Conservation (phyloP, 1,284 basidiomycete genomes). For the Malassezia yamatoensis region DNA sequence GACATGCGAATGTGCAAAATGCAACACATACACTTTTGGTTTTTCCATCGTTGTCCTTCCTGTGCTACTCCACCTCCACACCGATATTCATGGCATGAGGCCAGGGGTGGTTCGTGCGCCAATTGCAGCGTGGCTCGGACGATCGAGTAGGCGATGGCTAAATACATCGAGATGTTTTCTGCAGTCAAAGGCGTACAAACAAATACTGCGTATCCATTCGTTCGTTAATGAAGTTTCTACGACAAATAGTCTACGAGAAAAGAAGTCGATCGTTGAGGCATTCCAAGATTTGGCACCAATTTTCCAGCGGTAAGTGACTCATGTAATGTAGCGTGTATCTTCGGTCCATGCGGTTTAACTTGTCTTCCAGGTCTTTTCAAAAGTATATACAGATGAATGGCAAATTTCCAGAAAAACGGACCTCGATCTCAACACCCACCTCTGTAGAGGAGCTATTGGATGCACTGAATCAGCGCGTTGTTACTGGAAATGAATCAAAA, state of each 20-base stretch:
- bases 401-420: neutral
- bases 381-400: neutral
- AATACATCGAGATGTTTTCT: neutral
- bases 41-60: conserved; percentile 13
- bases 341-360: neutral
- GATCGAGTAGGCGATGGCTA: neutral
- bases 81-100: neutral
- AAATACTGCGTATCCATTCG: neutral
- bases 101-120: neutral
- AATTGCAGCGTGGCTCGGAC: neutral
- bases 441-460: conserved; percentile 2
- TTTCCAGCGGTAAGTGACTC: conserved; percentile 1
- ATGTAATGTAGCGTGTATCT: neutral
- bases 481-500: conserved; percentile 22
- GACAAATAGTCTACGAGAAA: neutral
- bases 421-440: neutral
- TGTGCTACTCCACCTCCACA: neutral
- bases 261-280: neutral
- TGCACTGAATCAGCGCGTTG: conserved; percentile 15
- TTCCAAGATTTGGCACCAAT: conserved; percentile 4
- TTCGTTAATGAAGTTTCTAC: neutral
- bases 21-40: conserved; percentile 34
- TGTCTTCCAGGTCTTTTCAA: neutral
- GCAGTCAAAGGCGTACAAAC: neutral
- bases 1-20: conserved; percentile 33